These are phyloP conservation scores for Lunularia cruciata DNA, from an alignment of 225 moss, liverwort and hornwort genomes.

Conservation along the genomic window DNA sequence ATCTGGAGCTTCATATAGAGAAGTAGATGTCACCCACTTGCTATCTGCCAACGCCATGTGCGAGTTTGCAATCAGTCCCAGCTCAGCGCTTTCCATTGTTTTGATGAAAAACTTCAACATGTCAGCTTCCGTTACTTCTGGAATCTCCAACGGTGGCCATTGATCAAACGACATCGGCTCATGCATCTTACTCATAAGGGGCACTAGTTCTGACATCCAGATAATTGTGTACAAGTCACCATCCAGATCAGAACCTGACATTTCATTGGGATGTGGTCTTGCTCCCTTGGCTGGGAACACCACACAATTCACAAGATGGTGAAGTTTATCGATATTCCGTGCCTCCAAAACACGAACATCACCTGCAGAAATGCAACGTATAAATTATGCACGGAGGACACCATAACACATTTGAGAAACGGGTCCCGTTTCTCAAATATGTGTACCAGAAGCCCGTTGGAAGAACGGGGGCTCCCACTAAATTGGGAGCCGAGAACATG, in stretches of 20 bases:
- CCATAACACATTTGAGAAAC: no score
- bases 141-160: constrained; percentile 40
- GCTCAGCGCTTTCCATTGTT: constrained; percentile 53
- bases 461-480: no score
- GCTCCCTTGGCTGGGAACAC: constrained; percentile 69
- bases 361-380: constrained; percentile 10
- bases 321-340: constrained; percentile 54
- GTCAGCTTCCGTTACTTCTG: constrained; percentile 44
- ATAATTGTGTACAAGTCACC: constrained; percentile 71
- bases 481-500: no score
- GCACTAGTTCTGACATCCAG: constrained; percentile 68
- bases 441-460: no score
- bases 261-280: constrained; percentile 70
- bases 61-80: constrained; percentile 61
- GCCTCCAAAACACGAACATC: constrained; percentile 74
- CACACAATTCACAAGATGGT: constrained; percentile 69
- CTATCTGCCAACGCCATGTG: constrained; percentile 72
- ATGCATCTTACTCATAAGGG: constrained; percentile 37
- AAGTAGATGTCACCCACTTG: constrained; percentile 39
- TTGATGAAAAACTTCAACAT: constrained; percentile 60
- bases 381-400: neutral
- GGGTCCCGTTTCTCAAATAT: no score
- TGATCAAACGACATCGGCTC: constrained; percentile 60
- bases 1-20: constrained; percentile 39
- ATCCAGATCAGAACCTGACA: constrained; percentile 66